phyloP scores from a whole-genome alignment of 2,329 filamentous ascomycete species.

The Ciborinia camelliae region DNA sequence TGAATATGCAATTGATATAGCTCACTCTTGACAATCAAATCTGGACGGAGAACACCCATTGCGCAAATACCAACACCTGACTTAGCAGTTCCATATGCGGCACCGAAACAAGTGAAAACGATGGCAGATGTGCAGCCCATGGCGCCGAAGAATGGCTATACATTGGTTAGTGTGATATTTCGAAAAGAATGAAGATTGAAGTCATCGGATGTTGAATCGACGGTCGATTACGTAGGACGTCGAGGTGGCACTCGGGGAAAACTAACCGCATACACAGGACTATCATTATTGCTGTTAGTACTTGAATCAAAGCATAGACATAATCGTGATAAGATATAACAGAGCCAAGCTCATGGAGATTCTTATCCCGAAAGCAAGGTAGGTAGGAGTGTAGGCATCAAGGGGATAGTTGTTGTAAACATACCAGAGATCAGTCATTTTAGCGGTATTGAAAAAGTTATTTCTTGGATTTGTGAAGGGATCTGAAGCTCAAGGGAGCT shows the following conservation, averaged over 20 bases:
- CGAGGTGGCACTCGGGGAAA: conserved; percentile 22
- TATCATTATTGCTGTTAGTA: conserved; percentile 51
- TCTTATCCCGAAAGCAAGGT: conserved; percentile 24
- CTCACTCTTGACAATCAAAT: conserved; percentile 99
- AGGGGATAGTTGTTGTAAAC: conserved; percentile 45
- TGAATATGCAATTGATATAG: conserved; percentile 18
- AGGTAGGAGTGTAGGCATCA: conserved; percentile 7
- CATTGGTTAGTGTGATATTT: conserved; percentile 33
- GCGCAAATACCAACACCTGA: conserved; percentile 97
- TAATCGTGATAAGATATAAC: conserved; percentile 11
- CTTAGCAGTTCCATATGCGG: conserved; percentile 98
- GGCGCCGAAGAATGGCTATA: conserved; percentile 84
- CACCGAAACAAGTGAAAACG: conserved; percentile 94
- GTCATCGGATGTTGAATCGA: neutral
- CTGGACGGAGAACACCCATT: conserved; percentile 96
- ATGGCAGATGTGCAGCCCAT: conserved; percentile 96
- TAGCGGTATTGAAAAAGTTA: conserved; percentile 43
- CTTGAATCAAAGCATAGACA: conserved; percentile 12
- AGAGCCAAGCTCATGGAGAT: conserved; percentile 19
- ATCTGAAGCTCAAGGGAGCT: conserved; percentile 30
- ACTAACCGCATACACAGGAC: conserved; percentile 99
- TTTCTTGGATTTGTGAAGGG: conserved; percentile 19
- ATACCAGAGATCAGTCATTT: conserved; percentile 76
- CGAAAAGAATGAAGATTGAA: conserved; percentile 24
- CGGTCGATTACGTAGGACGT: conserved; percentile 7